phyloP scores from a whole-genome alignment of 176 grass and related monocot species.

The Bolboschoenus planiculmis region DNA sequence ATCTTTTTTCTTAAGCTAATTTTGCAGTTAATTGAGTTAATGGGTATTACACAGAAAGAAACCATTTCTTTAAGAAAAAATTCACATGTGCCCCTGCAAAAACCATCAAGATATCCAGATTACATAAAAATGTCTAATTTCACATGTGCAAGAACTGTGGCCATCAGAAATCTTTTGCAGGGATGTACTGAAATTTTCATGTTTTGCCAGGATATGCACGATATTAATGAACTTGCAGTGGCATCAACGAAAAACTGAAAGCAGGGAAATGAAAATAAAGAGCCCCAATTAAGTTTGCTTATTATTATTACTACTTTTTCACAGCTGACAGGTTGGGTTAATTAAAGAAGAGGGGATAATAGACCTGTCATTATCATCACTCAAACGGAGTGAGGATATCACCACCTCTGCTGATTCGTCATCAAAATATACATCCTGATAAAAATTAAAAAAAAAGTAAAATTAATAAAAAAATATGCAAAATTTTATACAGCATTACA shows the following conservation, averaged over 20 bases:
- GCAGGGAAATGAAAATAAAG: not conserved
- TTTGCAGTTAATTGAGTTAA: not conserved
- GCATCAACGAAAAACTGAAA: not conserved
- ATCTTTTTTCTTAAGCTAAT: not conserved
- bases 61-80: not conserved
- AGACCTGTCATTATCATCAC: constrained; percentile 78
- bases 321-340: not conserved
- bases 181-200: not conserved
- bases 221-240: not conserved
- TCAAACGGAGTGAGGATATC: constrained; percentile 74
- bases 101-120: not conserved
- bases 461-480: not conserved
- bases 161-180: not conserved
- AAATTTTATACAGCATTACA: not conserved
- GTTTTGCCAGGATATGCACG: not conserved
- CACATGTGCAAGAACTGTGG: not conserved
- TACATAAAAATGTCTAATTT: not conserved
- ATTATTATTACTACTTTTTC: not conserved
- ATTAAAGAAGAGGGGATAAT: not conserved
- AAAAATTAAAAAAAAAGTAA: not conserved
- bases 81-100: not conserved
- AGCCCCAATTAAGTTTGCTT: not conserved
- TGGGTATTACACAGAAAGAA: not conserved
- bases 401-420: constrained; percentile 94
- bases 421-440: constrained; percentile 97